Conservation (phyloP, 2,329 filamentous ascomycete genomes). For the Tricladium varicosporioides region DNA sequence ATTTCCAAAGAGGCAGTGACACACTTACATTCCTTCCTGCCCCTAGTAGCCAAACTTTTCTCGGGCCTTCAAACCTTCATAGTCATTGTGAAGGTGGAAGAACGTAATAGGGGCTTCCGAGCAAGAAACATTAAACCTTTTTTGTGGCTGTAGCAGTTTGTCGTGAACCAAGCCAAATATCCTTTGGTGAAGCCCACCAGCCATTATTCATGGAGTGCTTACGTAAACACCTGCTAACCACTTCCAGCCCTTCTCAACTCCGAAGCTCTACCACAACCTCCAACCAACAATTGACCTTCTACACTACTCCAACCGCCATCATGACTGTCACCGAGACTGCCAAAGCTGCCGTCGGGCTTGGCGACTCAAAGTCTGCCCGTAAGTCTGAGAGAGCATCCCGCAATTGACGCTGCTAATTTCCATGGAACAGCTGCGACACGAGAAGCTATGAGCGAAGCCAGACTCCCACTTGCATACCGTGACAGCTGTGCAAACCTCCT, state of each 20-base stretch:
- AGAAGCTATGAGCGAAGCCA: slow-evolving; percentile 91
- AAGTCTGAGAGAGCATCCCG: slow-evolving; percentile 3
- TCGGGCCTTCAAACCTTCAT: too few species aligned
- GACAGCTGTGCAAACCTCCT: slow-evolving; percentile 94
- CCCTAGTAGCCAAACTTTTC: too few species aligned
- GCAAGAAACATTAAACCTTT: too few species aligned
- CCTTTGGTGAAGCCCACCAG: too few species aligned
- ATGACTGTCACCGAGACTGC: slow-evolving; percentile 48
- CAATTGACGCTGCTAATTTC: slow-evolving; percentile 15
- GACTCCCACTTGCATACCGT: slow-evolving; percentile 84
- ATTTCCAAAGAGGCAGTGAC: too few species aligned
- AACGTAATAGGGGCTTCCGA: too few species aligned
- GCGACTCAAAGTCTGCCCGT: slow-evolving; percentile 31
- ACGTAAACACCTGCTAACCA: not conserved
- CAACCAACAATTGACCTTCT: not conserved
- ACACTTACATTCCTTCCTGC: too few species aligned
- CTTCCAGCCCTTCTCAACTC: not conserved
- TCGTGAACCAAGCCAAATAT: too few species aligned
- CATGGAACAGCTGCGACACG: slow-evolving; percentile 65
- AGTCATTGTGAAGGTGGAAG: too few species aligned
- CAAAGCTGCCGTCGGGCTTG: slow-evolving; percentile 47
- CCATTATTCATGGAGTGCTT: not conserved
- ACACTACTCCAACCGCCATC: slow-evolving; percentile 14
- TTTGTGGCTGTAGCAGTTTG: too few species aligned
- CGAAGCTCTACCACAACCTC: not conserved